Base-by-base conservation (phyloP, 2,329 filamentous ascomycete species). In the Hymenoscyphus fraxineus region DNA sequence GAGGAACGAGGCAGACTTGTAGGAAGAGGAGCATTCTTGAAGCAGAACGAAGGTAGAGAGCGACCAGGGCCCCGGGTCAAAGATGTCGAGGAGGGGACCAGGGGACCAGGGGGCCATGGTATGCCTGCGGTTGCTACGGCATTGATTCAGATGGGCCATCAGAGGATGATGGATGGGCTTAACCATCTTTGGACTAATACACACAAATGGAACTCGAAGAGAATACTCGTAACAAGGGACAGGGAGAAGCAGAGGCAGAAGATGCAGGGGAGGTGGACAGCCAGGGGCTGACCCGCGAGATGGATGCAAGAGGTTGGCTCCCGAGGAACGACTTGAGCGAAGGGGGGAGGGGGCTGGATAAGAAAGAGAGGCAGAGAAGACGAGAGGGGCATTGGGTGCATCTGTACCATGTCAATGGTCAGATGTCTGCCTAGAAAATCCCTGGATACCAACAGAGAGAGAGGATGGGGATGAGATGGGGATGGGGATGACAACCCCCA, bases 1-100 rank as follows among this genome's bases (percentile, higher is more conserved):
- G 51, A 63, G 57, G 57, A 63, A 54, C 61, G 56, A 63, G 61
- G 61, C 61, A 63, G 61, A 63, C 41, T 63, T 54, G 56, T 59
- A 22, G 61, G 59, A 57, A 22, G 59, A 31, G 31, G 12, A 27
- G 54, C n/a, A 32, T 63, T 55, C 61, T 63, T 59, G 61, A 58
- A 59, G 31, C n/a, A 58, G 38, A 27, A 58, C 22, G 38, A 31
- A 63, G 16, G 39, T 16, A 32, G 39, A 57, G 22, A 62, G 19
- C 32, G 16, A 41, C 54, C 61, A n/a, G 54, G 61, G 27, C 58
- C 47, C 44, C 22, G 44, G 22, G 35, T 40, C 39, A 35, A 35
- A n/a, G 55, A 56, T 59, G 54, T 41, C 40, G 60, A 31, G 58
- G 35, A 59, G 58, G 35, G 9, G 39, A 27, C 58, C 31, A 61